A percentile compares a stretch with the other conserved stretches of the same genome.
These are phyloP conservation scores for Globisporangium uncinulatum DNA, from an alignment of 352 stramenopile species.

Conservation along the genomic window DNA sequence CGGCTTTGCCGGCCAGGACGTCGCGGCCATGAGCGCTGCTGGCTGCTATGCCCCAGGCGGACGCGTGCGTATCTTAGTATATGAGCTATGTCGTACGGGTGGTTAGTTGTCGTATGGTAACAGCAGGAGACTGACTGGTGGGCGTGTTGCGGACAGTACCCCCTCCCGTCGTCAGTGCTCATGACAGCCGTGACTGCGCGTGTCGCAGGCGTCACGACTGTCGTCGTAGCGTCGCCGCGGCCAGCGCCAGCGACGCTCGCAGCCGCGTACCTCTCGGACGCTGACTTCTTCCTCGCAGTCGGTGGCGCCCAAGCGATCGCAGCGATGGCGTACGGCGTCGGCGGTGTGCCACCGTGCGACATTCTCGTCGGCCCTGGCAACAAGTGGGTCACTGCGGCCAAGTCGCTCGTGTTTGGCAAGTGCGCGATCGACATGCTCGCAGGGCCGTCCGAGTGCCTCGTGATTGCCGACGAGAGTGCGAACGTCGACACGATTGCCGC, in stretches of 20 bases:
- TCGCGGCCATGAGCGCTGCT: conserved; percentile 67
- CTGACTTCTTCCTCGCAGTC: conserved; percentile 83
- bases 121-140: background rate
- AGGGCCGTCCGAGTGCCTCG: conserved; percentile 96
- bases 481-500: conserved; percentile 64
- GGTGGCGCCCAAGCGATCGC: conserved; percentile 90
- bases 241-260: conserved; percentile 92
- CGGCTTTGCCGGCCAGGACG: conserved; percentile 93
- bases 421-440: conserved; percentile 99
- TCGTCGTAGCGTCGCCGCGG: conserved; percentile 93
- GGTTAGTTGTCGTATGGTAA: background rate
- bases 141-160: conserved; percentile 66
- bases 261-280: conserved; percentile 91
- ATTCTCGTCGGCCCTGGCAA: conserved; percentile 99
- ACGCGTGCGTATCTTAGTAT: conserved; percentile 33
- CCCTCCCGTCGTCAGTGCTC: conserved; percentile 95
- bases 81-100: background rate
- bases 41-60: conserved; percentile 98
- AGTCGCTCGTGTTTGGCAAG: conserved; percentile 95
- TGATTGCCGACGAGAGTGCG: conserved; percentile 93
- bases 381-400: conserved; percentile 99
- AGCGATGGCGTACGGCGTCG: conserved; percentile 95
- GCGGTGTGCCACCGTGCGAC: conserved; percentile 90
- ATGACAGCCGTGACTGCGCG: conserved; percentile 97
- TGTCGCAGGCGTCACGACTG: conserved; percentile 91